phyloP scores from a whole-genome alignment of 2,329 filamentous ascomycete species.

The Pseudocercospora fuligena region DNA sequence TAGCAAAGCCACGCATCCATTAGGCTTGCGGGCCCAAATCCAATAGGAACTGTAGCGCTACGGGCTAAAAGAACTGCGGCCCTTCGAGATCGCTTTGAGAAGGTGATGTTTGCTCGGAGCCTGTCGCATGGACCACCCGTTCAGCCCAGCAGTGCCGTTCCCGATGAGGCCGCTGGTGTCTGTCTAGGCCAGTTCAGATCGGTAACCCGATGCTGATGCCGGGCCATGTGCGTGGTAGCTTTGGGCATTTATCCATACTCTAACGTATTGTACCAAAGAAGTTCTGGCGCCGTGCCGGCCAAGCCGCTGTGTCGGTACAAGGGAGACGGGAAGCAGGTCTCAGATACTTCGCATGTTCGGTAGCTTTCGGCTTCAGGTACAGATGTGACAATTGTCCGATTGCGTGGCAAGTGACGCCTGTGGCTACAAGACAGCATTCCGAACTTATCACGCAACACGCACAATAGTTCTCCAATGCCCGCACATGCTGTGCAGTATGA shows the following conservation, averaged over 20 bases:
- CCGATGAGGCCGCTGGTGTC: not conserved
- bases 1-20: not conserved
- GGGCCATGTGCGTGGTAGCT: not conserved
- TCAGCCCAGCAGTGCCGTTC: not conserved
- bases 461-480: too few species aligned
- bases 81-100: not conserved
- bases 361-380: not conserved
- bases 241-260: not conserved
- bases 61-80: not conserved
- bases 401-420: too few species aligned
- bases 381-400: too few species aligned
- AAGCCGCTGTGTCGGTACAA: too few species aligned
- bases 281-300: too few species aligned
- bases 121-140: too few species aligned
- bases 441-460: too few species aligned
- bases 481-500: too few species aligned
- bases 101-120: not conserved
- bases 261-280: slow-evolving; percentile 1
- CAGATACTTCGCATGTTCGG: too few species aligned
- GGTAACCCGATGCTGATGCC: not conserved
- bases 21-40: not conserved
- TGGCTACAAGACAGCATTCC: too few species aligned
- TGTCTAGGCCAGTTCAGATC: not conserved
- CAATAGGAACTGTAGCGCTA: not conserved
- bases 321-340: too few species aligned